Conservation (phyloP, 2,329 filamentous ascomycete species). For the Nemania diffusa region DNA sequence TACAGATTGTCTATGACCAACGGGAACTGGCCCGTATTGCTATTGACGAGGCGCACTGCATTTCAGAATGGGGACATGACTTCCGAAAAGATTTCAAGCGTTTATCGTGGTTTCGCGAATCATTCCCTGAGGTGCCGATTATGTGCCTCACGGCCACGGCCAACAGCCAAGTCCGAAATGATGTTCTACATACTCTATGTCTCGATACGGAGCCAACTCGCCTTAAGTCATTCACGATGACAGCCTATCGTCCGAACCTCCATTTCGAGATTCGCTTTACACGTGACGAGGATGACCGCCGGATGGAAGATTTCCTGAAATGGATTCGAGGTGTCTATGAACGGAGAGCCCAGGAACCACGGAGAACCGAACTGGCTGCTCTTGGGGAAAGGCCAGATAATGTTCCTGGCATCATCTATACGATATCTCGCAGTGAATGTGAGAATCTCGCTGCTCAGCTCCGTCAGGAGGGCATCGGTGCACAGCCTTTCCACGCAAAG, state of each 20-base stretch:
- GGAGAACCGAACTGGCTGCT: constrained; percentile 67
- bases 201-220: constrained; percentile 67
- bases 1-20: constrained; percentile 80
- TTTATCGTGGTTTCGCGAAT: constrained; percentile 84
- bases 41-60: constrained; percentile 95
- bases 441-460: constrained; percentile 75
- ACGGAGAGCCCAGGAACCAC: constrained; percentile 69
- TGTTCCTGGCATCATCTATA: constrained; percentile 83
- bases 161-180: constrained; percentile 80
- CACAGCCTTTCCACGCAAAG: constrained; percentile 77
- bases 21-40: constrained; percentile 87
- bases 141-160: constrained; percentile 95
- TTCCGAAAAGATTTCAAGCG: constrained; percentile 93
- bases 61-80: constrained; percentile 98
- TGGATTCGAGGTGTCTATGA: constrained; percentile 82
- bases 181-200: constrained; percentile 80
- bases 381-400: constrained; percentile 67
- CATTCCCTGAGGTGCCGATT: constrained; percentile 86
- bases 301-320: constrained; percentile 76
- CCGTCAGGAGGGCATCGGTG: constrained; percentile 75
- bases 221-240: constrained; percentile 83
- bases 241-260: constrained; percentile 83
- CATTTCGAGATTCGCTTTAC: constrained; percentile 92
- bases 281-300: constrained; percentile 76
- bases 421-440: constrained; percentile 78